These are phyloP conservation scores for Blastobotrys malaysiensis DNA, from an alignment of 1,139 yeast species.

Conservation along the genomic window DNA sequence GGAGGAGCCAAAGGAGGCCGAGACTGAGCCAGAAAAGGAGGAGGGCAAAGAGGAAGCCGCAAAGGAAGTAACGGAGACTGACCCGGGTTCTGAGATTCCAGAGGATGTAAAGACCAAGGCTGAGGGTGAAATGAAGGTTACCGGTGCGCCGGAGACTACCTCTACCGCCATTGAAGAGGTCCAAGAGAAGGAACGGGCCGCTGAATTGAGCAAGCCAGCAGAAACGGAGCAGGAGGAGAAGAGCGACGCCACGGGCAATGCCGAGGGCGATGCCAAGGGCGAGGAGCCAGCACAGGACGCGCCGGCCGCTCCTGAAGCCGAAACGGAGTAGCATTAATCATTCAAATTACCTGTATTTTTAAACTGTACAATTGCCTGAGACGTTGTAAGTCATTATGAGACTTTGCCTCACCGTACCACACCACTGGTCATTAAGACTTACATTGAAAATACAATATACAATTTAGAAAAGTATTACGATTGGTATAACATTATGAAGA, in stretches of 20 bases:
- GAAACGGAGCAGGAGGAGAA: not conserved
- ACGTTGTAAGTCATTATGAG: too few relatives aligned
- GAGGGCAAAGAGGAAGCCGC: too few relatives aligned
- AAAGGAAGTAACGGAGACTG: too few relatives aligned
- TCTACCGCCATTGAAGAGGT: not conserved
- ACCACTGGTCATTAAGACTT: too few relatives aligned
- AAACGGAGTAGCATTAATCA: not conserved
- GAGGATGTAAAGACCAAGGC: not conserved
- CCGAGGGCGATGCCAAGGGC: not conserved
- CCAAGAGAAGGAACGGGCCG: not conserved
- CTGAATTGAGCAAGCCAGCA: not conserved
- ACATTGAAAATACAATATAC: too few relatives aligned
- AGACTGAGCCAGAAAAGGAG: not conserved
- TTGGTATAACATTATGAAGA: too few relatives aligned
- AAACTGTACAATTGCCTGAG: too few relatives aligned
- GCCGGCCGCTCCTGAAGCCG: slow-evolving; percentile 2
- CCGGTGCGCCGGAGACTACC: not conserved
- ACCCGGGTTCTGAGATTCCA: not conserved
- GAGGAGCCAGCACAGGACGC: slow-evolving; percentile 4
- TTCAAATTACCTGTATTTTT: too few relatives aligned
- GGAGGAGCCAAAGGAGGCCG: not conserved
- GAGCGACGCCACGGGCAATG: not conserved
- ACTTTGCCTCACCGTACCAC: too few relatives aligned
- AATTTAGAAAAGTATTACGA: too few relatives aligned
- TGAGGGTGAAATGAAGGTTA: not conserved